Base-by-base conservation (phyloP, 805 yeast species). In the Candida oleophila region DNA sequence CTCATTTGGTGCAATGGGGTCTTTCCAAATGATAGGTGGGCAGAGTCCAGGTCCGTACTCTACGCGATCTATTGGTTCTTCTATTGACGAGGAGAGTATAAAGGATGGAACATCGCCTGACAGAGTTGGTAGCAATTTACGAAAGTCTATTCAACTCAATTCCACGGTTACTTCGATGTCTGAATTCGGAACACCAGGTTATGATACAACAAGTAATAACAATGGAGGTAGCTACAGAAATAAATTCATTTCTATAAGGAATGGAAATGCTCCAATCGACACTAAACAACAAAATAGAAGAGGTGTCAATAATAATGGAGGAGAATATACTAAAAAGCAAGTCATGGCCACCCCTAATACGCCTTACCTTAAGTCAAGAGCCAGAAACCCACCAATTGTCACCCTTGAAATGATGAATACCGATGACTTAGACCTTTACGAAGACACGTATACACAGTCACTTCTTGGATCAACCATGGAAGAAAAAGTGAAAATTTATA, bases 361-460 rank as follows among this genome's bases (percentile, higher is more conserved):
- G 14, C 39, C 39, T 4, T 33, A 14, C 18, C 7, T 33, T 15
- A 33, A 15, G 15, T 4, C 36, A 12, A 25, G 37, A 32, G 50
- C 46, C 36, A 49, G 52, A 35, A 50, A 49, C 1, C 59, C 61
- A 20, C 69, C 69, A 9, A 38, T 32, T 2, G 78, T 81, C 2
- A 65, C 71, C 5, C 60, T 82, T 20, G 74, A 77, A 41, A 71
- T 82, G 68, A 55, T 69, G 41, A 78, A 81, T 55, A 51, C 63
- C 21, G 68, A 71, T 44, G 55, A 68, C 22, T 53, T 78, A 46
- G 81, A 79, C 54, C 43, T 77, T 11, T 69, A 62, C 53, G 77
- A 75, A 45, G 72, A 74, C 47, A 59, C 71, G 0, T 72, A 70
- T 48, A 59, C 74, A 2, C 55, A 61, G 40, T 60, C 73, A 2